Conservation (phyloP, 257 asterid genomes). For the Nicotiana otophora region DNA sequence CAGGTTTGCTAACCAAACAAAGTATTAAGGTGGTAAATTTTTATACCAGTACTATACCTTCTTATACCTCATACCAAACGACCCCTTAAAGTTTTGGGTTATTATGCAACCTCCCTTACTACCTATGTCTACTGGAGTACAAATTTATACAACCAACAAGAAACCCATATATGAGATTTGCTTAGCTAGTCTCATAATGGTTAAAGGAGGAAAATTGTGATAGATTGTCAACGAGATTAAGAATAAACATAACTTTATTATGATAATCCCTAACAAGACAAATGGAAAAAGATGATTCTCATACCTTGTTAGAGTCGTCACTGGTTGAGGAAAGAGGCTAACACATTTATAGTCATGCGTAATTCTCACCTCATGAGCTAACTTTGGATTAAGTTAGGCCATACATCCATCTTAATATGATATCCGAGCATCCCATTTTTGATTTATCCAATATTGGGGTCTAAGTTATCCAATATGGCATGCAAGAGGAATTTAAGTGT, state of each 20-base stretch:
- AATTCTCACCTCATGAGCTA: neutral
- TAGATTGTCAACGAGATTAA: neutral
- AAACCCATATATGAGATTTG: neutral
- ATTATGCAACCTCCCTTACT: neutral
- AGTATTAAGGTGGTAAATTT: no score
- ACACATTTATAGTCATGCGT: neutral
- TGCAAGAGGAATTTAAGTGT: neutral
- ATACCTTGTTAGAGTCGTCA: neutral
- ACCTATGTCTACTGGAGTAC: neutral
- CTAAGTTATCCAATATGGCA: no score
- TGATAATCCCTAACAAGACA: neutral
- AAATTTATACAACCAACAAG: neutral
- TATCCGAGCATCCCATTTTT: neutral
- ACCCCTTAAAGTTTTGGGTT: no score
- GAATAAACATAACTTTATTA: neutral
- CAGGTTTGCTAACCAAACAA: no score
- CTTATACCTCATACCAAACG: no score
- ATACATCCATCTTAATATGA: neutral
- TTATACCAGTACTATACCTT: no score
- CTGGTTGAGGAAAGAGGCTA: neutral
- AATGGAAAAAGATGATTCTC: neutral
- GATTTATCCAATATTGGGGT: neutral
- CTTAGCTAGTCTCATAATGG: neutral
- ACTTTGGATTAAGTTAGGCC: neutral
- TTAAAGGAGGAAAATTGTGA: neutral